These are phyloP conservation scores for Malus domestica DNA, from an alignment of 306 rosid genomes.

Conservation along the genomic window ASM211411v1 NC_041793.1:41637001-41637500, in stretches of 20 bases:
- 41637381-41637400: no score
- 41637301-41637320: neutral
- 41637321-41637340: neutral
- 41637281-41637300: constrained; percentile 21
- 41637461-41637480: no score
- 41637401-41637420: no score
- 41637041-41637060: constrained; percentile 6
- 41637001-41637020: neutral
- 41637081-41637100: neutral
- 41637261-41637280: constrained; percentile 14
- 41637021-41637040: neutral
- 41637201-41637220: neutral
- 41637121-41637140: neutral
- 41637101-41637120: neutral
- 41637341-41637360: neutral
- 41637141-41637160: neutral
- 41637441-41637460: no score
- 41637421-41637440: no score
- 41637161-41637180: neutral
- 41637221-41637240: neutral
- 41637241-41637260: constrained; percentile 2
- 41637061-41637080: neutral
- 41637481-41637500: no score
- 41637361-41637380: constrained; percentile 1
- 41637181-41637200: neutral